Evolutionary conservation across 805 yeast species (phyloP), one percentile per base, ranked within the genome.

Genomic region (Starmerella khaoyaiensis): DNA sequence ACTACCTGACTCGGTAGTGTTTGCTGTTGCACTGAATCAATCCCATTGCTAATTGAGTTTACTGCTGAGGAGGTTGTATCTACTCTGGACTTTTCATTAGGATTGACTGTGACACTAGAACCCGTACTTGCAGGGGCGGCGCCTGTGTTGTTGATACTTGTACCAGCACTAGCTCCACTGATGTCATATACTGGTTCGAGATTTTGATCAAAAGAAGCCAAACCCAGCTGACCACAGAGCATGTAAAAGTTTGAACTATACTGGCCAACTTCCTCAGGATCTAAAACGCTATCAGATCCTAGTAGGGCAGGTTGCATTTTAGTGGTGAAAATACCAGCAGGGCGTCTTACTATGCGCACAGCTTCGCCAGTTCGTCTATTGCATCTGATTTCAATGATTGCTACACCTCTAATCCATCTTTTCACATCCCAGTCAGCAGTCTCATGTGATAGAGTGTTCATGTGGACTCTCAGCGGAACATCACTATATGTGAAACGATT

Each of bases 401-500:
- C 62, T 25, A 62, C 59, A 0, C 86, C 86, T 31, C 68, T 55
- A 4, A 77, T 48, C 90, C 90, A 81, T 29, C 67, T 64, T 12
- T 41, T 30, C 1, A 29, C 39, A 12, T 49, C 53, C 42, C 42
- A 42, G n/a, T 42, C 42, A 8, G 28, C 49, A 52, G 33, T 51
- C 46, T 15, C 46, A 45, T 15, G 57, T 41, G 4, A 58, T 50
- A 33, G 12, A 1, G 45, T 36, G 14, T 40, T 33, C 41, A 57
- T 42, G 48, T 57, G 53, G 49, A 71, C 63, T 32, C 67, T 64
- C 40, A 77, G 56, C 22, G 77, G 79, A 32, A 72, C 48, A 45
- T 78, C 76, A 7, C 79, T 64, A 47, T 68, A 76, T 0, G 86
- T 68, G 52, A 74, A 80, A 41, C 87, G 62, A 5, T 69, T 58